Evolutionary conservation across 345 rosid genomes (phyloP).

Genomic region (Mercurialis annua): DNA sequence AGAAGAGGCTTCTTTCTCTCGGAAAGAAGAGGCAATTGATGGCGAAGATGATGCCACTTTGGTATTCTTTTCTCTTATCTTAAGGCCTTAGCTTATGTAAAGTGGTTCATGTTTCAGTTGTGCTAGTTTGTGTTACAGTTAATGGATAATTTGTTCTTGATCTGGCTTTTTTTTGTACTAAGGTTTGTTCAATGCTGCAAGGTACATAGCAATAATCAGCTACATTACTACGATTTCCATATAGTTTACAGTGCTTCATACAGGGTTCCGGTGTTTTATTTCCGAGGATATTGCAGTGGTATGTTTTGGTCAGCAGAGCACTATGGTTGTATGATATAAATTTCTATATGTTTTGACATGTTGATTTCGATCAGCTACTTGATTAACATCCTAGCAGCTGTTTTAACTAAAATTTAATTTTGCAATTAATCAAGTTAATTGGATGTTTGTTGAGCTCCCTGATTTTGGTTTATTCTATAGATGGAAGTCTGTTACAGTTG

Average conservation of each 20-base stretch:
- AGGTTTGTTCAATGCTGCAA: conserved; percentile 20
- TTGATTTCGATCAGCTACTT: background rate
- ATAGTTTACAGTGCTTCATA: conserved; percentile 66
- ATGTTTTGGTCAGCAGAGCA: conserved; percentile 21
- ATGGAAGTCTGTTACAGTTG: conserved; percentile 56
- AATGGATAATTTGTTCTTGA: background rate
- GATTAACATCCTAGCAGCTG: background rate
- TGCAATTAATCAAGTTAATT: background rate
- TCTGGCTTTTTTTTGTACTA: background rate
- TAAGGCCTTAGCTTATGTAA: background rate
- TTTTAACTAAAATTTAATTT: background rate
- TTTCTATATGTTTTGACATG: background rate
- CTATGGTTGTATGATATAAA: background rate
- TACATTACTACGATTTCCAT: conserved; percentile 70
- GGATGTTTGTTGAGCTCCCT: background rate
- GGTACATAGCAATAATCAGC: conserved; percentile 41
- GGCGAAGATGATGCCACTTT: conserved; percentile 60
- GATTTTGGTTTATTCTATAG: conserved; percentile 25
- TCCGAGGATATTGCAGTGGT: conserved; percentile 65
- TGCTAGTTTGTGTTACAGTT: background rate
- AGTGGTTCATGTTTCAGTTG: background rate
- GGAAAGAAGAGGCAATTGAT: conserved; percentile 42
- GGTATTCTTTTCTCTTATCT: conserved; percentile 29
- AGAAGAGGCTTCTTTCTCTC: conserved; percentile 29
- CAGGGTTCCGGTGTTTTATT: conserved; percentile 74